These are phyloP conservation scores for Hanseniaspora hatyaiensis DNA, from an alignment of 805 yeast genomes.

Conservation along the genomic window DNA sequence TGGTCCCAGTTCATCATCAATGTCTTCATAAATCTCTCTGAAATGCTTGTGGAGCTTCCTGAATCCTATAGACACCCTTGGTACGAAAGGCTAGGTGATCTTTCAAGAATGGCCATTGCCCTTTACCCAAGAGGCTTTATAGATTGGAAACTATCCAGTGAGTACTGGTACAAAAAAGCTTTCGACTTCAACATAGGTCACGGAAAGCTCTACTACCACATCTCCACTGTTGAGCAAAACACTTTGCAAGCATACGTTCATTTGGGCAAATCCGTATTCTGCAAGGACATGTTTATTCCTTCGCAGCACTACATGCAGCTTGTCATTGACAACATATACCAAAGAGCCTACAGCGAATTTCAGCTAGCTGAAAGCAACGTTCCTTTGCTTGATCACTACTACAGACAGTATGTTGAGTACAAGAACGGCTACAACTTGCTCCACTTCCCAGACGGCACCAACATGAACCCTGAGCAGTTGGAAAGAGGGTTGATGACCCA, in stretches of 20 bases:
- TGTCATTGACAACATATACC: conserved; percentile 69
- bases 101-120: conserved; percentile 80
- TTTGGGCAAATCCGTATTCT: conserved; percentile 65
- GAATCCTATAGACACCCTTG: conserved; percentile 36
- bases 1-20: conserved; percentile 64
- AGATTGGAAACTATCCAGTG: conserved; percentile 77
- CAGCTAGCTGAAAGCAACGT: conserved; percentile 24
- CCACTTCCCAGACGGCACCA: conserved; percentile 7
- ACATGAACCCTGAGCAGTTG: conserved; percentile 15
- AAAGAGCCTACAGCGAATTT: conserved; percentile 34
- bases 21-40: conserved; percentile 46
- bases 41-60: conserved; percentile 32
- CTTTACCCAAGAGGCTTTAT: conserved; percentile 65
- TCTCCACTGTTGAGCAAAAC: conserved; percentile 71
- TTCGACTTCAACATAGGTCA: conserved; percentile 67
- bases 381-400: conserved; percentile 13
- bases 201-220: conserved; percentile 77
- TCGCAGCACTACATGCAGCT: conserved; percentile 64
- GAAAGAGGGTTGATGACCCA: conserved; percentile 12
- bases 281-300: conserved; percentile 76
- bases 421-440: conserved; percentile 4
- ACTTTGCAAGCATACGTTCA: conserved; percentile 64
- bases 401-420: conserved; percentile 8
- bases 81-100: conserved; percentile 77
- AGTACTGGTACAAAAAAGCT: conserved; percentile 69